phyloP scores from a whole-genome alignment of 768 basidiomycete genomes.

The Trametes punicea region DNA sequence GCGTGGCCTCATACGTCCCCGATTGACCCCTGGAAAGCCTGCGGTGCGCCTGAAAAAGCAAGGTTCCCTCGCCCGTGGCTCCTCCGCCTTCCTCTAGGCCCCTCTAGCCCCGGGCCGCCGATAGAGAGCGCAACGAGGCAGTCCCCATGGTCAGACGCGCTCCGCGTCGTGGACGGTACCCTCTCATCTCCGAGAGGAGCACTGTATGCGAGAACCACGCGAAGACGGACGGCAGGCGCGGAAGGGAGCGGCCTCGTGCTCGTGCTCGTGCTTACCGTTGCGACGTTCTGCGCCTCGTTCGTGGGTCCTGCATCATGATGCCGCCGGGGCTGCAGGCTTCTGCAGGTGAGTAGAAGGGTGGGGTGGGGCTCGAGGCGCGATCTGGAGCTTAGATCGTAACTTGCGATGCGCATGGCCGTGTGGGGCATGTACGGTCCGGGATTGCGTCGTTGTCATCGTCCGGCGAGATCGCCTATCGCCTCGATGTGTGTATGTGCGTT shows the following conservation, averaged over 20 bases:
- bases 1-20: too few relatives aligned
- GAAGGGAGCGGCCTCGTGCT: not conserved
- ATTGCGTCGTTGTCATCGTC: not conserved
- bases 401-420: not conserved
- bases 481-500: not conserved
- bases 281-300: not conserved
- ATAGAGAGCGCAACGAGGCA: constrained; percentile 4
- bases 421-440: constrained; percentile 1
- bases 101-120: constrained; percentile 8
- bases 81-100: not conserved
- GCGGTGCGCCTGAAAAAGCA: not conserved
- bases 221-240: not conserved
- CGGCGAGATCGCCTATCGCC: constrained; percentile 3
- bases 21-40: too few relatives aligned
- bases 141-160: not conserved
- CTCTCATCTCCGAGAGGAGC: constrained; percentile 7
- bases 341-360: not conserved
- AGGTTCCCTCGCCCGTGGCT: not conserved
- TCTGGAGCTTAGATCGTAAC: not conserved
- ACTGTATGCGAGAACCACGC: constrained; percentile 7
- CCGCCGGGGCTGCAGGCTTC: not conserved
- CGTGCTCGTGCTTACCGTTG: not conserved
- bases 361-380: not conserved
- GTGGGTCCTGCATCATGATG: not conserved
- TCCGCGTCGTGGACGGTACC: not conserved